These are phyloP conservation scores for Mycothermus thermophilus DNA, from an alignment of 495 filamentous ascomycete genomes.

Conservation along the genomic window DNA sequence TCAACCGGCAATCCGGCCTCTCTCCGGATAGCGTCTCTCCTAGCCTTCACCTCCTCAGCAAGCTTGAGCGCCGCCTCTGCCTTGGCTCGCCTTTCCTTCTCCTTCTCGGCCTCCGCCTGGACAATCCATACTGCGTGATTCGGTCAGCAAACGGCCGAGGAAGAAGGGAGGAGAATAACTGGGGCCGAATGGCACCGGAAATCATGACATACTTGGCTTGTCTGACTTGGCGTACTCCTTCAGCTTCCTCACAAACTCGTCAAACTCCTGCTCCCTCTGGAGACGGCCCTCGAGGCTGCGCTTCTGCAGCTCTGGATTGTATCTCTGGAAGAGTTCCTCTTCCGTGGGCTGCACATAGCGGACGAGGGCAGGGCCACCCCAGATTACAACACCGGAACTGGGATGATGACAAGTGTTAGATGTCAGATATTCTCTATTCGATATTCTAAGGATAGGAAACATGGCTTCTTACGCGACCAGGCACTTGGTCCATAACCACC, in stretches of 20 bases:
- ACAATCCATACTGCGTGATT: constrained; percentile 50
- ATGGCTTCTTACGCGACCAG: constrained; percentile 18
- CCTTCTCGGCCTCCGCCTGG: constrained; percentile 45
- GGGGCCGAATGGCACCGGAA: no score
- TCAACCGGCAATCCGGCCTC: constrained; percentile 24
- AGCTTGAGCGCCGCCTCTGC: constrained; percentile 30
- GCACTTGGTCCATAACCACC: constrained; percentile 26
- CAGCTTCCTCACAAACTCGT: constrained; percentile 67
- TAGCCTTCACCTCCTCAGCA: constrained; percentile 45
- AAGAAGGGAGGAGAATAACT: no score
- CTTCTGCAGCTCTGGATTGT: constrained; percentile 86
- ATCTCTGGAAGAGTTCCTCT: constrained; percentile 80
- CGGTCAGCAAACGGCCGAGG: no score
- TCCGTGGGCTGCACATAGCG: constrained; percentile 70
- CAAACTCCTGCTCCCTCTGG: constrained; percentile 66
- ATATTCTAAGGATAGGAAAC: no score
- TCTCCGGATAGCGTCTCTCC: constrained; percentile 46
- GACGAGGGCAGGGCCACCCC: constrained; percentile 77
- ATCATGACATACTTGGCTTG: constrained; percentile 47
- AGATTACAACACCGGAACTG: no score
- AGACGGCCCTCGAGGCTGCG: constrained; percentile 61
- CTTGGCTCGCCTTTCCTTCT: constrained; percentile 35
- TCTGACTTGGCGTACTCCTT: constrained; percentile 84
- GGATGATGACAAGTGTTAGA: no score
- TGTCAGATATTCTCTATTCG: no score